A percentile compares a stretch with the other conserved stretches of the same genome.
phyloP scores from a whole-genome alignment of 345 rosid genomes.

The Rhizophora mangle region DNA sequence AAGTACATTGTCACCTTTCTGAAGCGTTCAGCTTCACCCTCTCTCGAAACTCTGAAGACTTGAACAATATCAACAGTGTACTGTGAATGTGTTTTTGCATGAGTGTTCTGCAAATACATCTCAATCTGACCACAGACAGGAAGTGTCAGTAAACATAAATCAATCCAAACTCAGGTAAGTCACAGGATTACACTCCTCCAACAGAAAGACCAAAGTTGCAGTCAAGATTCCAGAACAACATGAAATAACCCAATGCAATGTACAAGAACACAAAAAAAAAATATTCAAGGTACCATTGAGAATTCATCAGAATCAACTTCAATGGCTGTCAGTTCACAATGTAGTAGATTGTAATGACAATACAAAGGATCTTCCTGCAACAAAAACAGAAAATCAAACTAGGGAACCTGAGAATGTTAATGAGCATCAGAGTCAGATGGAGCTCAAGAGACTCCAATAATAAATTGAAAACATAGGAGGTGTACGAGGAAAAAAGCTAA shows the following conservation, averaged over 20 bases:
- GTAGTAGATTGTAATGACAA: conserved; percentile 58
- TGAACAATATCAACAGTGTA: conserved; percentile 68
- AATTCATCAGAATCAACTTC: conserved; percentile 63
- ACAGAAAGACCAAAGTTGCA: too few relatives aligned
- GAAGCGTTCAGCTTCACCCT: conserved; percentile 57
- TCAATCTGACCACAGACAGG: conserved; percentile 45
- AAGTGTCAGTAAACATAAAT: background rate
- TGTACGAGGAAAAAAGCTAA: background rate
- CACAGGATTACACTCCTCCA: too few relatives aligned
- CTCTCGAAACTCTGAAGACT: conserved; percentile 59
- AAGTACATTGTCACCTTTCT: conserved; percentile 42
- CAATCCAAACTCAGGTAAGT: too few relatives aligned
- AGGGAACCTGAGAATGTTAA: background rate
- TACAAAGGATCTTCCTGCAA: conserved; percentile 76
- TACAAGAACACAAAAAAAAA: background rate
- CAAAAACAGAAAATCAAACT: conserved; percentile 13
- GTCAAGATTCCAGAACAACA: background rate
- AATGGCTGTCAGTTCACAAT: conserved; percentile 64
- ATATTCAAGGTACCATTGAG: conserved; percentile 42
- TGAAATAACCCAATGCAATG: background rate
- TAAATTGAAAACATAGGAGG: too few relatives aligned
- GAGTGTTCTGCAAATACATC: conserved; percentile 72
- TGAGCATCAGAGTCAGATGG: too few relatives aligned
- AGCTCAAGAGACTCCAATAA: too few relatives aligned
- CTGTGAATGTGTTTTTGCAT: conserved; percentile 78